These are phyloP conservation scores for Solanum rostratum DNA, from an alignment of 257 asterid genomes.

Conservation along the genomic window DNA sequence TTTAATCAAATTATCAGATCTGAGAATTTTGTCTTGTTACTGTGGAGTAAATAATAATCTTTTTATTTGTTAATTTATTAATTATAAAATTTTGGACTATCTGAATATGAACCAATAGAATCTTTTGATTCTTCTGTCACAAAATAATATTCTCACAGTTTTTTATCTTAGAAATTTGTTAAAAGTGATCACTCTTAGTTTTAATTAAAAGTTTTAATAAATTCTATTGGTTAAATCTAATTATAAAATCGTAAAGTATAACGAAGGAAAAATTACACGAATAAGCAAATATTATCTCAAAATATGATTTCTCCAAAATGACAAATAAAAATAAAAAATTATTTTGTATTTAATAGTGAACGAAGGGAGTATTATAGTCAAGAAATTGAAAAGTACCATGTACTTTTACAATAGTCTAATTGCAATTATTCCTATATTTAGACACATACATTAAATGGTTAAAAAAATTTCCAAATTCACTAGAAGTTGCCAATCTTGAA, in stretches of 20 bases:
- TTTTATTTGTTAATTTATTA: background rate
- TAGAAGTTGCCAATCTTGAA: background rate
- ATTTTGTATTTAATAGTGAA: too few species aligned
- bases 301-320: too few species aligned
- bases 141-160: background rate
- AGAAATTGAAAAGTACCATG: background rate
- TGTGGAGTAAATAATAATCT: background rate
- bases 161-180: background rate
- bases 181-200: background rate
- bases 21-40: background rate
- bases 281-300: too few species aligned
- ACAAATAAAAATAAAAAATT: too few species aligned
- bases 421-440: background rate
- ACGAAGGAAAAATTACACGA: too few species aligned
- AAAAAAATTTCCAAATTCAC: background rate
- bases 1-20: background rate
- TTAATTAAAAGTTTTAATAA: background rate
- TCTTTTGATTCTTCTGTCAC: background rate
- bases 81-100: background rate
- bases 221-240: background rate
- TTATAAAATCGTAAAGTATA: background rate
- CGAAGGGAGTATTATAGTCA: too few species aligned
- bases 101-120: background rate
- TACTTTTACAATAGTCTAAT: background rate
- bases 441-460: background rate